Conservation (phyloP, 805 yeast species). For the Zygosaccharomyces siamensis region DNA sequence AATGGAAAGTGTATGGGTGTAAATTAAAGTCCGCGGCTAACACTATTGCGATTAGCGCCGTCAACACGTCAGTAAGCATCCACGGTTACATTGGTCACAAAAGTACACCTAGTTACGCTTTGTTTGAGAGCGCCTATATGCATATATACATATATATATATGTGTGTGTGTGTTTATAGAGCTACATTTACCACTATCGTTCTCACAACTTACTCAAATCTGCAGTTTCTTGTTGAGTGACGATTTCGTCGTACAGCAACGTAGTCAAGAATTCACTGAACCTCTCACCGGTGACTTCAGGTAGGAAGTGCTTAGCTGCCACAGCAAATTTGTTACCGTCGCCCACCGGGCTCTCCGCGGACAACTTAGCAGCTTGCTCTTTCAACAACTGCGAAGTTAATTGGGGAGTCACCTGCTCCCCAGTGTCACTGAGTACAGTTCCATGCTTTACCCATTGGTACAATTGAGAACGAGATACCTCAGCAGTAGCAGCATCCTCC, state of each 20-base stretch:
- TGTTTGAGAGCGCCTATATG: no score
- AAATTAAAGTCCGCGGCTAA: background rate
- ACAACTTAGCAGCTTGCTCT: conserved; percentile 55
- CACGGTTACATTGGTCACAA: no score
- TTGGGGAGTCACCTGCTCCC: conserved; percentile 53
- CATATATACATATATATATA: no score
- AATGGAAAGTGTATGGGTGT: background rate
- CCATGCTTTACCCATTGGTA: conserved; percentile 81
- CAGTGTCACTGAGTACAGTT: conserved; percentile 53
- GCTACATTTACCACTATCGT: background rate
- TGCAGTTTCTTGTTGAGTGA: conserved; percentile 32
- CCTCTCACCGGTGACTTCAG: conserved; percentile 66
- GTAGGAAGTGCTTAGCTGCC: conserved; percentile 67
- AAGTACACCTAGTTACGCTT: no score
- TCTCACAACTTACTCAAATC: conserved; percentile 21
- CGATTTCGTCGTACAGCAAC: conserved; percentile 62
- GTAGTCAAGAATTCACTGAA: conserved; percentile 76
- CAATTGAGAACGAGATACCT: conserved; percentile 75
- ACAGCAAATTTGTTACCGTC: conserved; percentile 57
- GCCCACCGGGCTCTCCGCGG: conserved; percentile 39
- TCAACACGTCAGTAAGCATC: no score
- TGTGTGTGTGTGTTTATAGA: no score
- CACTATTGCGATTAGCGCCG: no score
- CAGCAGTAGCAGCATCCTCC: conserved; percentile 92
- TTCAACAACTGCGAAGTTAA: conserved; percentile 53